Evolutionary conservation across 208 protist genomes (phyloP).

Genomic region (Vickermania spadyakhi): DNA sequence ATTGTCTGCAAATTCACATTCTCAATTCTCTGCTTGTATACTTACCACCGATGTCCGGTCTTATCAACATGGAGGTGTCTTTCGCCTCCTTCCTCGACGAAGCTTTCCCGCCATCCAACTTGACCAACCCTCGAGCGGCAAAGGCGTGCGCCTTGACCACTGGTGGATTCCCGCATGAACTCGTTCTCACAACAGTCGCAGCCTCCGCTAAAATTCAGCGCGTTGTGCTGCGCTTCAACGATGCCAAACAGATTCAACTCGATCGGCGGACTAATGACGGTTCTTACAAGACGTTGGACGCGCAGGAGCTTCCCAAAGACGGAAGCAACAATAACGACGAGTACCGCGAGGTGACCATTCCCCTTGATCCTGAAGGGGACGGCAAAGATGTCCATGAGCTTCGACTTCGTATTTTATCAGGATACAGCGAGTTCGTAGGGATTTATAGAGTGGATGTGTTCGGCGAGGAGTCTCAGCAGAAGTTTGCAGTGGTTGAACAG

Average conservation of each 20-base stretch:
- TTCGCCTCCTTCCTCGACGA: conserved; percentile 78
- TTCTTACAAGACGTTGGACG: conserved; percentile 1
- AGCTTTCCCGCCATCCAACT: conserved; percentile 22
- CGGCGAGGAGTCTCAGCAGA: conserved; percentile 80
- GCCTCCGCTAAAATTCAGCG: conserved; percentile 42
- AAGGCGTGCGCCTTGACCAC: conserved; percentile 75
- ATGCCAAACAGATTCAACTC: conserved; percentile 61
- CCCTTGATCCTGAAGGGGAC: conserved; percentile 40
- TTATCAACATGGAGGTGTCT: conserved; percentile 44
- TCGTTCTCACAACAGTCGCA: conserved; percentile 53
- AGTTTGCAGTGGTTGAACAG: conserved; percentile 70
- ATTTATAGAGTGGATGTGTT: conserved; percentile 48
- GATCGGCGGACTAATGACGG: conserved; percentile 9
- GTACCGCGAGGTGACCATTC: conserved; percentile 45
- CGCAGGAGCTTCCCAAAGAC: background rate
- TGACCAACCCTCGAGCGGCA: conserved; percentile 18
- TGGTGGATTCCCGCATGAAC: conserved; percentile 74
- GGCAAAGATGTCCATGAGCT: conserved; percentile 48
- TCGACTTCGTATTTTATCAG: conserved; percentile 50
- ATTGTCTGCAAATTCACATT: too few relatives aligned
- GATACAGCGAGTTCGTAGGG: conserved; percentile 76
- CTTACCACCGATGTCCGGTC: background rate
- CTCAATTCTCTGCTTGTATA: too few relatives aligned
- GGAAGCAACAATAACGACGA: background rate
- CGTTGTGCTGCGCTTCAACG: conserved; percentile 46